Conservation (phyloP, 345 rosid genomes). For the Gossypium australe region DNA sequence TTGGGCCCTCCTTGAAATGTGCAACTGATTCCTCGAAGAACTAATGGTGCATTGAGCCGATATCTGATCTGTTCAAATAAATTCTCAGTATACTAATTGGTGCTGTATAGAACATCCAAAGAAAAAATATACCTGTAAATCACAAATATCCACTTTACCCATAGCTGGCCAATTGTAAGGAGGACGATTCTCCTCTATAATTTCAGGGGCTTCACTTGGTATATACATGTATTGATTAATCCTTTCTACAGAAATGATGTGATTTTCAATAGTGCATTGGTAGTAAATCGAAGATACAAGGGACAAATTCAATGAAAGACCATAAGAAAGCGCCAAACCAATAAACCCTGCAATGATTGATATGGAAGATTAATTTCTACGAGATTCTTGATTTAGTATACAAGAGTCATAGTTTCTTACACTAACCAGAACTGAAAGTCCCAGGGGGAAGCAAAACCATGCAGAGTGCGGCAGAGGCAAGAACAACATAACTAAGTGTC, state of each 20-base stretch:
- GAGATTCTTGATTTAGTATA: background rate
- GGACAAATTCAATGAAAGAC: conserved; percentile 74
- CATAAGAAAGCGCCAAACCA: conserved; percentile 95
- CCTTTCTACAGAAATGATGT: conserved; percentile 92
- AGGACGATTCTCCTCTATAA: conserved; percentile 65
- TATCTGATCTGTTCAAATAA: conserved; percentile 58
- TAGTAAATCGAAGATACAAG: conserved; percentile 73
- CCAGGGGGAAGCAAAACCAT: conserved; percentile 94
- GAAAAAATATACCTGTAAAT: conserved; percentile 53
- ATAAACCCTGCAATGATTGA: conserved; percentile 61
- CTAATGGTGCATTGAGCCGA: conserved; percentile 58
- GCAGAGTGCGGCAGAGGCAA: conserved; percentile 83
- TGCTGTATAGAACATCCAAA: background rate
- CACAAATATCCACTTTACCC: conserved; percentile 73
- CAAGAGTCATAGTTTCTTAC: background rate
- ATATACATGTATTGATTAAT: conserved; percentile 81
- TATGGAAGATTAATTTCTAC: background rate
- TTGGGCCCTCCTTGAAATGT: conserved; percentile 80
- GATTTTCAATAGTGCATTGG: conserved; percentile 77
- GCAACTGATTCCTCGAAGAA: conserved; percentile 79
- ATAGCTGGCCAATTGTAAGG: conserved; percentile 73
- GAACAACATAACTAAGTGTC: conserved; percentile 59
- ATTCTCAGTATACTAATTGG: conserved; percentile 3
- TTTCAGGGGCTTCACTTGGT: conserved; percentile 86
- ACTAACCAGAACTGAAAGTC: conserved; percentile 76